Conservation (phyloP, 129 eudicot genomes). For the Flaveria robusta region DNA sequence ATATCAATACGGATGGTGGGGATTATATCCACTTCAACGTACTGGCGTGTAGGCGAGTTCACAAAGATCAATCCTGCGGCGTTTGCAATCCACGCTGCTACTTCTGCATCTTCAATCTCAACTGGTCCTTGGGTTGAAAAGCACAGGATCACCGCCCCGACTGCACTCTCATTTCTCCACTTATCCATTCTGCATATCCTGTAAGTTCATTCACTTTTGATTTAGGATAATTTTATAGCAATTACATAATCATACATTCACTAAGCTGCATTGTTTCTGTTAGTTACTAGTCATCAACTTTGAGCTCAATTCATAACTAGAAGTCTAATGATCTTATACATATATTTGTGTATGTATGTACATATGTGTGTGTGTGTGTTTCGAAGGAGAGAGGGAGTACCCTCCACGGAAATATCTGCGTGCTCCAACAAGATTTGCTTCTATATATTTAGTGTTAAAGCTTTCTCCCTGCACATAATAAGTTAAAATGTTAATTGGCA, state of each 20-base stretch:
- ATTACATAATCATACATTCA: background rate
- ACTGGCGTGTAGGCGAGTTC: conserved; percentile 52
- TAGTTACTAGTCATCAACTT: background rate
- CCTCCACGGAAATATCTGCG: conserved; percentile 47
- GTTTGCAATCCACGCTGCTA: conserved; percentile 42
- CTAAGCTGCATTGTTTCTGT: conserved; percentile 2
- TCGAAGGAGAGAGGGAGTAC: conserved; percentile 34
- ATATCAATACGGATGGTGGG: conserved; percentile 61
- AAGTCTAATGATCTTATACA: background rate
- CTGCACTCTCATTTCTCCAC: conserved; percentile 40
- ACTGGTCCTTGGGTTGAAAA: conserved; percentile 50
- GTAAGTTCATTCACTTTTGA: conserved; percentile 18
- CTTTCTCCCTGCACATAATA: conserved; percentile 66
- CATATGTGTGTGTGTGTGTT: background rate
- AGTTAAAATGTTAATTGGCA: background rate
- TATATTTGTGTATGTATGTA: background rate
- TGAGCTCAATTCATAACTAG: background rate
- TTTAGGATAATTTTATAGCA: background rate
- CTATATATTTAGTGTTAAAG: conserved; percentile 43
- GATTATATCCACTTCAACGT: conserved; percentile 51
- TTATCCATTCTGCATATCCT: conserved; percentile 46
- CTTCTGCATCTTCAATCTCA: conserved; percentile 47
- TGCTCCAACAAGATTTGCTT: conserved; percentile 50
- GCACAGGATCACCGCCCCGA: conserved; percentile 54
- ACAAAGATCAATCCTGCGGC: conserved; percentile 65